Evolutionary conservation across 1,139 yeast genomes (phyloP).

Genomic region (Scheffersomyces lignicola): DNA sequence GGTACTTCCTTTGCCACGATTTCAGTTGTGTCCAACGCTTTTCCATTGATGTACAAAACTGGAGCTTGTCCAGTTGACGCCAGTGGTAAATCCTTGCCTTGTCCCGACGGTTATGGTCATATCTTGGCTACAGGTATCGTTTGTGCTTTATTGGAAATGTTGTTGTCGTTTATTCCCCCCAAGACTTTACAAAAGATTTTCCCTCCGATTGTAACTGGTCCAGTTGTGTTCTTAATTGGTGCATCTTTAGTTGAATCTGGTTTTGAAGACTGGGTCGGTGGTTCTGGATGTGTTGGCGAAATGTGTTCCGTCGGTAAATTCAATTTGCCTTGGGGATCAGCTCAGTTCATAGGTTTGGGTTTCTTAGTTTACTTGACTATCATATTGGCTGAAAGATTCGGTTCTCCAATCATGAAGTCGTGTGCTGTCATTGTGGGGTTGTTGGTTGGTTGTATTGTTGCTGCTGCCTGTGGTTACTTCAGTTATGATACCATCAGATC

Average conservation of each 20-base stretch:
- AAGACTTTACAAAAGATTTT: slow-evolving; percentile 65
- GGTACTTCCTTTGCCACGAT: slow-evolving; percentile 91
- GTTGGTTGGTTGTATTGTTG: slow-evolving; percentile 85
- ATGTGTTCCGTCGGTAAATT: slow-evolving; percentile 18
- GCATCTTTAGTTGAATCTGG: slow-evolving; percentile 66
- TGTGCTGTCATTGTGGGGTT: slow-evolving; percentile 87
- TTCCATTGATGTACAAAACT: slow-evolving; percentile 74
- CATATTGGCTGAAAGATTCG: slow-evolving; percentile 77
- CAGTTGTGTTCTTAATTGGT: slow-evolving; percentile 85
- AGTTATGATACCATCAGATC: slow-evolving; percentile 46
- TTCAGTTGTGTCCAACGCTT: slow-evolving; percentile 69
- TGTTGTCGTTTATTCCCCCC: slow-evolving; percentile 75
- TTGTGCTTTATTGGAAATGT: slow-evolving; percentile 73
- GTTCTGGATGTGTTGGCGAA: slow-evolving; percentile 63
- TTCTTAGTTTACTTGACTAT: slow-evolving; percentile 76
- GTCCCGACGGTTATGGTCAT: slow-evolving; percentile 91
- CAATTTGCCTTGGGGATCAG: slow-evolving; percentile 73
- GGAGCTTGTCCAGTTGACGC: slow-evolving; percentile 67
- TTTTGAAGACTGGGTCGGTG: slow-evolving; percentile 85
- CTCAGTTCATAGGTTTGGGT: slow-evolving; percentile 82
- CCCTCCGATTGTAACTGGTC: slow-evolving; percentile 91
- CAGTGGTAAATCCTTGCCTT: slow-evolving; percentile 67
- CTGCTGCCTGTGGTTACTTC: slow-evolving; percentile 88
- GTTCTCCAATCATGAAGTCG: slow-evolving; percentile 92
- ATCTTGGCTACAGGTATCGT: slow-evolving; percentile 76